phyloP scores from a whole-genome alignment of 108 stramenopile species.

The Heterococcus sp. region DNA sequence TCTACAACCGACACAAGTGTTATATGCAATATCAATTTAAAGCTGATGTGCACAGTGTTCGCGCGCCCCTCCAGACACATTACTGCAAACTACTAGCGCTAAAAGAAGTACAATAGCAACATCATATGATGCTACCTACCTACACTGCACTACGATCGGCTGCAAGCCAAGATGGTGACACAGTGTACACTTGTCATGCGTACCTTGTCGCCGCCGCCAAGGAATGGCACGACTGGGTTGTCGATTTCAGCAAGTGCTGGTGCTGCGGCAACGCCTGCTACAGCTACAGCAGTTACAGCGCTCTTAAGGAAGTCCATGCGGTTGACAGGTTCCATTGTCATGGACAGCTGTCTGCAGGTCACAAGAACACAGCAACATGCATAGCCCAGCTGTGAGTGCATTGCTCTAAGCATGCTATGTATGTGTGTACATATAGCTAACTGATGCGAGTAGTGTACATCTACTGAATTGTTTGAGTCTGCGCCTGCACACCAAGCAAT shows the following conservation, averaged over 20 bases:
- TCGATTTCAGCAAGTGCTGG: conserved; percentile 45
- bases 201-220: conserved; percentile 42
- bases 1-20: too few species aligned
- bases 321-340: not conserved
- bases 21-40: too few species aligned
- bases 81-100: too few species aligned
- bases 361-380: not conserved
- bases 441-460: not conserved
- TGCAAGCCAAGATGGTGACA: too few species aligned
- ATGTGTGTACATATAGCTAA: not conserved
- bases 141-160: too few species aligned
- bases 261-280: conserved; percentile 17
- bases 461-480: not conserved
- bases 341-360: not conserved
- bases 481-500: too few species aligned
- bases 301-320: conserved; percentile 36
- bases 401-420: not conserved
- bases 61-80: too few species aligned
- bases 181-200: not conserved
- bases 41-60: too few species aligned
- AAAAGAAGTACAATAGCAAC: too few species aligned
- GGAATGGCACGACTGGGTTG: conserved; percentile 44
- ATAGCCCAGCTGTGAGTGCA: not conserved
- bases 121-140: too few species aligned
- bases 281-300: conserved; percentile 17